Evolutionary conservation across 345 rosid genomes (phyloP).

Genomic region (Sonneratia alba): DNA sequence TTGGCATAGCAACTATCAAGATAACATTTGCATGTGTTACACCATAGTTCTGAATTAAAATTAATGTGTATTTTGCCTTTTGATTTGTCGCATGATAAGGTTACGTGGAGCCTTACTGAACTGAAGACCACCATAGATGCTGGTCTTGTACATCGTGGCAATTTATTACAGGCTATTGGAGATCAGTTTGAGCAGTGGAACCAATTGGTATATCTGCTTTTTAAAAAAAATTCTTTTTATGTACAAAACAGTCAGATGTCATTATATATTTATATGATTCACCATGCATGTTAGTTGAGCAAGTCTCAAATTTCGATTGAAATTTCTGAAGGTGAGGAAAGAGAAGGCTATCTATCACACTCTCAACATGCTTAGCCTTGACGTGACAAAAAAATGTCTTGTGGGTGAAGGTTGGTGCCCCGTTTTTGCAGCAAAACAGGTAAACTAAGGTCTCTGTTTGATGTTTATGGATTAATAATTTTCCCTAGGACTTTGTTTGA

Average conservation of each 20-base stretch:
- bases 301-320: not conserved
- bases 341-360: conserved; percentile 89
- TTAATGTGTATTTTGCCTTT: not conserved
- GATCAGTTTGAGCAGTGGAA: conserved; percentile 83
- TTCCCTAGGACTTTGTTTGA: not conserved
- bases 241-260: not conserved
- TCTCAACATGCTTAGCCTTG: conserved; percentile 93
- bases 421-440: conserved; percentile 81
- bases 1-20: not conserved
- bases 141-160: conserved; percentile 53
- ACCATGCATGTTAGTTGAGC: not conserved
- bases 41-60: not conserved
- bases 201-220: conserved; percentile 42
- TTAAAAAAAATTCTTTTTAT: not conserved
- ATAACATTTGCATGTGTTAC: not conserved
- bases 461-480: not conserved
- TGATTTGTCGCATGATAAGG: conserved; percentile 27
- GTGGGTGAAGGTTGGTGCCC: conserved; percentile 98
- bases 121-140: conserved; percentile 67
- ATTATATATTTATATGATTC: not conserved
- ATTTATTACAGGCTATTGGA: conserved; percentile 57
- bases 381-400: conserved; percentile 91
- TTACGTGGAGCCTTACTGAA: conserved; percentile 60
- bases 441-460: conserved; percentile 12
- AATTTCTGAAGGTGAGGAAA: conserved; percentile 60